Conservation (phyloP, 2,329 filamentous ascomycete species). For the Tolypocladium tundrense region DNA sequence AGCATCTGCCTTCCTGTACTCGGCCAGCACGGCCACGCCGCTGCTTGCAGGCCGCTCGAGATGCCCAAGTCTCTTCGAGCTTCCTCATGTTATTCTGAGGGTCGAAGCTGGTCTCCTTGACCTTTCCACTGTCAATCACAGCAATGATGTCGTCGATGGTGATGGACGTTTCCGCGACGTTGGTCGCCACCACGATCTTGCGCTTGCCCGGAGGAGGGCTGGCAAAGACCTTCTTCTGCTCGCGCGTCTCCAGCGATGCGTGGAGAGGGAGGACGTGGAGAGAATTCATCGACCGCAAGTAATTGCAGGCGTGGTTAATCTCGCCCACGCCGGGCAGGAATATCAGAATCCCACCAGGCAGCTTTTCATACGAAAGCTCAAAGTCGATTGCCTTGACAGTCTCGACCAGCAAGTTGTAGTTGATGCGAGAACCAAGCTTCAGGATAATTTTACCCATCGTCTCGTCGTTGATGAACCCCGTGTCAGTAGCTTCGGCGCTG, state of each 20-base stretch:
- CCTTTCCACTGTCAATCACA: slow-evolving; percentile 88
- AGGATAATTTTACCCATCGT: slow-evolving; percentile 61
- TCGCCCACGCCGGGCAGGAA: slow-evolving; percentile 89
- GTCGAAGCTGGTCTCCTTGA: slow-evolving; percentile 95
- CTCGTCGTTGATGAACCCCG: slow-evolving; percentile 35
- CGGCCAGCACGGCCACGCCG: slow-evolving; percentile 85
- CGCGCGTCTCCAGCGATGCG: slow-evolving; percentile 77
- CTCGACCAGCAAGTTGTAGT: slow-evolving; percentile 76
- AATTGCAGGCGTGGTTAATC: slow-evolving; percentile 70
- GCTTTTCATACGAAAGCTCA: slow-evolving; percentile 54
- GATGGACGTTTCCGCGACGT: slow-evolving; percentile 96
- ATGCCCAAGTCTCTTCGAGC: slow-evolving; percentile 92
- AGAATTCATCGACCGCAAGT: slow-evolving; percentile 49
- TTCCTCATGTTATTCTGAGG: slow-evolving; percentile 87
- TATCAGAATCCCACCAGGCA: slow-evolving; percentile 77
- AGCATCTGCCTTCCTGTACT: slow-evolving; percentile 84
- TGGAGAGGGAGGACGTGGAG: slow-evolving; percentile 81
- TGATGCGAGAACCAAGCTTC: slow-evolving; percentile 71
- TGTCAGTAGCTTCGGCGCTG: slow-evolving; percentile 37
- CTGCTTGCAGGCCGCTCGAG: slow-evolving; percentile 87
- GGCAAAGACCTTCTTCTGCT: slow-evolving; percentile 81
- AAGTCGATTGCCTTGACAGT: slow-evolving; percentile 74
- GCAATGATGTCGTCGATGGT: slow-evolving; percentile 96
- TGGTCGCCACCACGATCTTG: slow-evolving; percentile 90
- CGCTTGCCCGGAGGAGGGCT: slow-evolving; percentile 67